Evolutionary conservation across 805 yeast genomes (phyloP).

Genomic region (Candida ulmi): DNA sequence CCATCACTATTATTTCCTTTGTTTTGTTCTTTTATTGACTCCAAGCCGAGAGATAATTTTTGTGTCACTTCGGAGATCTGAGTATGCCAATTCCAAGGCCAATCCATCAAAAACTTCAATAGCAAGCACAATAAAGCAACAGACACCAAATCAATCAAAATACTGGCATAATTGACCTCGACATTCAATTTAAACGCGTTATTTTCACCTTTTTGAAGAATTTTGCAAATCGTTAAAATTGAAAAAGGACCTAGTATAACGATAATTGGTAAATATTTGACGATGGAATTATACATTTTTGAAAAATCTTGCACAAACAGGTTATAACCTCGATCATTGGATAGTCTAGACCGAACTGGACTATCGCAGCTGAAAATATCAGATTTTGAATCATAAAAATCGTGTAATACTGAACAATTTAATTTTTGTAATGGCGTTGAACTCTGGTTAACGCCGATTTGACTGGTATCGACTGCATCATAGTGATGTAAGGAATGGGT

Average conservation of each 20-base stretch:
- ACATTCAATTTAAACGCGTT: too few relatives aligned
- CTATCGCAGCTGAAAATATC: background rate
- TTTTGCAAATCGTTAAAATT: slow-evolving; percentile 8
- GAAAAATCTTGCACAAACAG: slow-evolving; percentile 6
- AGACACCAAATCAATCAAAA: slow-evolving; percentile 29
- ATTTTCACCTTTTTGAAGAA: slow-evolving; percentile 3
- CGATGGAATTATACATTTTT: slow-evolving; percentile 9
- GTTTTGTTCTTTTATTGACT: background rate
- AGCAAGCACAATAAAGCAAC: slow-evolving; percentile 30
- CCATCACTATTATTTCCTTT: background rate
- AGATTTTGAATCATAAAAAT: background rate
- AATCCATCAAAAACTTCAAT: slow-evolving; percentile 29
- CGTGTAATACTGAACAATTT: background rate
- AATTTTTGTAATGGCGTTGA: too few relatives aligned
- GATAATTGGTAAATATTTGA: slow-evolving; percentile 13
- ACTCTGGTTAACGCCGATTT: too few relatives aligned
- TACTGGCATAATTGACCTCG: slow-evolving; percentile 9
- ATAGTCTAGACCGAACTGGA: background rate
- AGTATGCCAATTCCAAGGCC: slow-evolving; percentile 38
- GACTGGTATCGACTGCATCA: too few relatives aligned
- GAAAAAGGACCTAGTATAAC: slow-evolving; percentile 17
- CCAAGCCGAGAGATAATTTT: slow-evolving; percentile 7
- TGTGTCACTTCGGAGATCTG: slow-evolving; percentile 19
- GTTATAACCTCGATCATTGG: background rate
- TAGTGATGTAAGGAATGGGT: too few relatives aligned